Conservation (phyloP, 805 yeast genomes). For the Lipomyces orientalis region DNA sequence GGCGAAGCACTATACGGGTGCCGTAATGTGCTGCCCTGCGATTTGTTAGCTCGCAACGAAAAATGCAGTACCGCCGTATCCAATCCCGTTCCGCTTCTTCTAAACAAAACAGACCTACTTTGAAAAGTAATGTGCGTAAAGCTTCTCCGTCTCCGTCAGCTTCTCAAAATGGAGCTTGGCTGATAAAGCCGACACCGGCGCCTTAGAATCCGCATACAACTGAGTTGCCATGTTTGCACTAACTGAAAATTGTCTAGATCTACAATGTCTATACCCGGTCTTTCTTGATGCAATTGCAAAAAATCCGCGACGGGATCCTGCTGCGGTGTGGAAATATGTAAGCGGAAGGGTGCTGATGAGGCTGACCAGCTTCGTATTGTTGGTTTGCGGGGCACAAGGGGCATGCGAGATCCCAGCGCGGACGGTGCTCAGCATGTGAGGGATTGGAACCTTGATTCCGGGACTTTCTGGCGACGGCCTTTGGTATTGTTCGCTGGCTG, state of each 20-base stretch:
- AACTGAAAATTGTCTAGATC: neutral
- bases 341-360: neutral
- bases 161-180: slow-evolving; percentile 73
- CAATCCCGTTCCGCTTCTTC: neutral
- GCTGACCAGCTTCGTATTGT: neutral
- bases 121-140: slow-evolving; percentile 82
- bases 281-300: neutral
- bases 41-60: neutral
- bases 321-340: neutral
- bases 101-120: slow-evolving; percentile 44
- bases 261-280: neutral
- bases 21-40: slow-evolving; percentile 77
- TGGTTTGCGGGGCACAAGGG: neutral
- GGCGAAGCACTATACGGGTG: slow-evolving; percentile 75
- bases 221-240: neutral
- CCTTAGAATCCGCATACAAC: slow-evolving; percentile 58
- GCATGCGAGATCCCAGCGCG: neutral
- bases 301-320: neutral
- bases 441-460: neutral
- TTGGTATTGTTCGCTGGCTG: neutral
- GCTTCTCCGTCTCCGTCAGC: slow-evolving; percentile 62
- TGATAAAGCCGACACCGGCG: slow-evolving; percentile 73
- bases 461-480: neutral
- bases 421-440: neutral
- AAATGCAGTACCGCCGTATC: neutral